phyloP scores from a whole-genome alignment of 2,329 filamentous ascomycete species.

The Scedosporium apiospermum region DNA sequence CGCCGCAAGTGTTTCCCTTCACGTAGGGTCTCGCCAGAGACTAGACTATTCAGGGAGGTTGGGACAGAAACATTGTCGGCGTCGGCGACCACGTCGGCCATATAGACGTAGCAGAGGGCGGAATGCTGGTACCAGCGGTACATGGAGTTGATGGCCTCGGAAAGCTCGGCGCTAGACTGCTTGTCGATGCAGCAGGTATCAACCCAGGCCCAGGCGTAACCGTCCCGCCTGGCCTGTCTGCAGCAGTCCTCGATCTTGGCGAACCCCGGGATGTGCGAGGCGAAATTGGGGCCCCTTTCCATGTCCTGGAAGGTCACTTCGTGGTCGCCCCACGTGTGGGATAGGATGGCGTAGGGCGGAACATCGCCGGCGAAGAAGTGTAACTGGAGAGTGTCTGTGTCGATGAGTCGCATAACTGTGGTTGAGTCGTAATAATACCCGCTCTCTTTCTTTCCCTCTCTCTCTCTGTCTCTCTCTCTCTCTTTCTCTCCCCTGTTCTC shows the following conservation, averaged over 20 bases:
- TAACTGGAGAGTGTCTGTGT: conserved; percentile 13
- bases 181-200: conserved; percentile 22
- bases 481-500: no score
- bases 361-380: conserved; percentile 14
- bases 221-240: background rate
- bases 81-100: conserved; percentile 13
- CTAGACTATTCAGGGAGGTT: background rate
- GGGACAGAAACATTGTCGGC: background rate
- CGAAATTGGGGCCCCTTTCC: background rate
- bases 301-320: conserved; percentile 21
- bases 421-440: background rate
- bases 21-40: background rate
- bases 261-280: background rate
- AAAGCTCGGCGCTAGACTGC: conserved; percentile 17
- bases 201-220: conserved; percentile 15
- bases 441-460: no score
- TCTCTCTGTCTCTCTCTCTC: background rate
- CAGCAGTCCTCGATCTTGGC: conserved; percentile 4
- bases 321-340: conserved; percentile 23
- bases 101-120: conserved; percentile 15
- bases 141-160: conserved; percentile 21
- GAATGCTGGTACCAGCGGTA: conserved; percentile 18
- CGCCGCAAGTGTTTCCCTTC: background rate
- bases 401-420: conserved; percentile 18
- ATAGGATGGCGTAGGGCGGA: conserved; percentile 23